These are phyloP conservation scores for Chaetomium olivaceum DNA, from an alignment of 2,329 filamentous ascomycete species.

Conservation along the genomic window DNA sequence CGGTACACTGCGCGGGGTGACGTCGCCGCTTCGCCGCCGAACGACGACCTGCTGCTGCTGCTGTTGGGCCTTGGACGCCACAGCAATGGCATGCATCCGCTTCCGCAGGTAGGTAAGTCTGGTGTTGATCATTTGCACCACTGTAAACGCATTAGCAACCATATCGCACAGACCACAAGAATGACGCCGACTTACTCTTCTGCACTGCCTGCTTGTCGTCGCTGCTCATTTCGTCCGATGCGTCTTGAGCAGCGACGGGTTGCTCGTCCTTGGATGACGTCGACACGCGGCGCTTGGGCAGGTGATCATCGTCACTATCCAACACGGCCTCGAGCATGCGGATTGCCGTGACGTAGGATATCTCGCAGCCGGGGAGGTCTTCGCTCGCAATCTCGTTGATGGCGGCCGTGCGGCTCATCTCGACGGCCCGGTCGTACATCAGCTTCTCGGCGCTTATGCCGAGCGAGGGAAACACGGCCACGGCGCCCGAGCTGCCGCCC, in stretches of 20 bases:
- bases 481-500: constrained; percentile 64
- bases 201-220: constrained; percentile 73
- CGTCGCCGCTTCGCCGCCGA: constrained; percentile 57
- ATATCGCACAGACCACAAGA: background rate
- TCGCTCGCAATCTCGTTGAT: constrained; percentile 95
- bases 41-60: constrained; percentile 41
- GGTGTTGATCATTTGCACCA: constrained; percentile 63
- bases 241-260: constrained; percentile 42
- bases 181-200: constrained; percentile 59
- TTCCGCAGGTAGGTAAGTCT: constrained; percentile 58
- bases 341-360: constrained; percentile 90
- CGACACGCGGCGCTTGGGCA: constrained; percentile 42
- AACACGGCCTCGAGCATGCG: constrained; percentile 93
- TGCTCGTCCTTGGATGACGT: constrained; percentile 46
- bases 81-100: constrained; percentile 62
- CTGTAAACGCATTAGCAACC: constrained; percentile 41
- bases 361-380: constrained; percentile 82
- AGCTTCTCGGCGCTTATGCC: constrained; percentile 94
- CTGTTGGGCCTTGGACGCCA: constrained; percentile 52
- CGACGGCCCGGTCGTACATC: constrained; percentile 95
- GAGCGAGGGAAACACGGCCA: constrained; percentile 80
- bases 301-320: constrained; percentile 71
- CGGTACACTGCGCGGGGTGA: constrained; percentile 56
- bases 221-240: constrained; percentile 55
- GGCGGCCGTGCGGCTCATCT: constrained; percentile 93